Evolutionary conservation across 208 protist species (phyloP).

Genomic region (Wallacemonas sp.): DNA sequence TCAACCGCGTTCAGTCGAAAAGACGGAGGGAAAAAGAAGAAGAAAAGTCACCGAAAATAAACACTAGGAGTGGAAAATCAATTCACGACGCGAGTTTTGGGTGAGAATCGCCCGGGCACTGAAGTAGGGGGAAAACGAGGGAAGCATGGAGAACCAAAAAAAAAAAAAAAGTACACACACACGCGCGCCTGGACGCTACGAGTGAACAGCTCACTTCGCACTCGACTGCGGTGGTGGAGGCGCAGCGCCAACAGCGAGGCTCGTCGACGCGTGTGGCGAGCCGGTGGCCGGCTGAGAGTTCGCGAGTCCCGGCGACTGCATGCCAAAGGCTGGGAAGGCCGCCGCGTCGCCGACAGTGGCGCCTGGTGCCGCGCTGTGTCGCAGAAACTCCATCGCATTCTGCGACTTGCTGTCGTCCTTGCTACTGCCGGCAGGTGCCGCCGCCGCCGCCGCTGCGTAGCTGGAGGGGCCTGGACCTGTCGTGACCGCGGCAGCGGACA

Average conservation of each 20-base stretch:
- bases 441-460: background rate
- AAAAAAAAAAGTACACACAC: no score
- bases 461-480: background rate
- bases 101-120: no score
- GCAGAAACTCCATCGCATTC: background rate
- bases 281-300: background rate
- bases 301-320: background rate
- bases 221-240: background rate
- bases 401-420: background rate
- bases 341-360: background rate
- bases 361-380: background rate
- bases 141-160: no score
- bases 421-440: background rate
- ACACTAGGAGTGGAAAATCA: no score
- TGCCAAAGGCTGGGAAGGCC: slow-evolving; percentile 5
- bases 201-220: no score
- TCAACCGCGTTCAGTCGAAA: no score
- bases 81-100: no score
- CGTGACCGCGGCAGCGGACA: background rate
- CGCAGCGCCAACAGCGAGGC: slow-evolving; percentile 1
- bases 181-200: no score
- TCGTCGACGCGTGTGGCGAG: background rate
- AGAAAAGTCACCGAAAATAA: no score
- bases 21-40: no score
- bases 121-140: no score